Conservation (phyloP, 371 early-diverging fungal genomes). For the Rhizopus stolonifer region DNA sequence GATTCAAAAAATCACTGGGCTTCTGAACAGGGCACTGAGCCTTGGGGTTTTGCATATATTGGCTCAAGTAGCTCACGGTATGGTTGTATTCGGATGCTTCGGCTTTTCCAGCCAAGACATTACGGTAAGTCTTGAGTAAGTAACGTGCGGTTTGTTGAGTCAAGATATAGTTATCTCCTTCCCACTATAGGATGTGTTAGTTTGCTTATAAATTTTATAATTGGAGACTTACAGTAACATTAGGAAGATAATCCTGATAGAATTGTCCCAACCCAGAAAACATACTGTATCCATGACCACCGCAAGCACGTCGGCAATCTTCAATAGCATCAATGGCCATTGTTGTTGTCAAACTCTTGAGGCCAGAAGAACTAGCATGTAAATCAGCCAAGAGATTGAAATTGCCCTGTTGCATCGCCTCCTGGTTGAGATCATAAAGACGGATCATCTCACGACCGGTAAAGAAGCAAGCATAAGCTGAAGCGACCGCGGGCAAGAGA, state of each 20-base stretch:
- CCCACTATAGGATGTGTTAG: slow-evolving; percentile 42
- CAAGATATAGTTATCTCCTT: slow-evolving; percentile 79
- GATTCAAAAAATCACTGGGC: slow-evolving; percentile 55
- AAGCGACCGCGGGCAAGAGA: slow-evolving; percentile 69
- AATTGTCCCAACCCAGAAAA: slow-evolving; percentile 78
- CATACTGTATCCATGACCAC: slow-evolving; percentile 83
- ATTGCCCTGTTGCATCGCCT: slow-evolving; percentile 56
- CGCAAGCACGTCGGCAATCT: slow-evolving; percentile 69
- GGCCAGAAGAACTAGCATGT: slow-evolving; percentile 82
- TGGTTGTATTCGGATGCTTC: slow-evolving; percentile 52
- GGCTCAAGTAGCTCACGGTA: slow-evolving; percentile 54
- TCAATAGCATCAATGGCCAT: slow-evolving; percentile 80
- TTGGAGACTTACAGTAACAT: slow-evolving; percentile 46
- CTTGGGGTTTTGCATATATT: slow-evolving; percentile 50
- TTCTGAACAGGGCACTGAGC: slow-evolving; percentile 52
- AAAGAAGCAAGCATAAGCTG: slow-evolving; percentile 71
- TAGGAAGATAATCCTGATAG: slow-evolving; percentile 62
- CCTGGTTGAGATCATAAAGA: slow-evolving; percentile 61
- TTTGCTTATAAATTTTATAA: not conserved
- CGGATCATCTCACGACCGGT: slow-evolving; percentile 64
- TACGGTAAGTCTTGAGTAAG: slow-evolving; percentile 59
- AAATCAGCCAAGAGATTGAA: slow-evolving; percentile 70
- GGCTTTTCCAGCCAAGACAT: slow-evolving; percentile 52
- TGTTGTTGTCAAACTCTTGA: slow-evolving; percentile 81
- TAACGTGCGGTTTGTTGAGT: slow-evolving; percentile 78